Conservation (phyloP, 305 asterid genomes). For the Fraxinus greggii region DNA sequence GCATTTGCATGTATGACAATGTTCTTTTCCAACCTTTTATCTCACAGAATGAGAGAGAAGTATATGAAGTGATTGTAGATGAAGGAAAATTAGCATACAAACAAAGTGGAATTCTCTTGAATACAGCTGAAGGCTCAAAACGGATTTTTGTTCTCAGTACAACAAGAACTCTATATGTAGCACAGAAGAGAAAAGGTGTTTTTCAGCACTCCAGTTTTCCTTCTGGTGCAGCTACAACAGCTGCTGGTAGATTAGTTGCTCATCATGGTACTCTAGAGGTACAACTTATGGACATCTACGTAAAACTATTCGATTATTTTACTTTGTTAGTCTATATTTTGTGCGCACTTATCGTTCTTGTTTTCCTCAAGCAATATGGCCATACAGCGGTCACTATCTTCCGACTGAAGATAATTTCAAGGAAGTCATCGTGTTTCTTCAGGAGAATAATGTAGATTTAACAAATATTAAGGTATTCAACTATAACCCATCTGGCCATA, state of each 20-base stretch:
- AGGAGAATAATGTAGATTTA: constrained; percentile 47
- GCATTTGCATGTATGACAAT: neutral
- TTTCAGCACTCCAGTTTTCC: constrained; percentile 74
- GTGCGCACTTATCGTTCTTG: neutral
- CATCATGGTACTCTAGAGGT: constrained; percentile 58
- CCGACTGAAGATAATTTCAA: constrained; percentile 52
- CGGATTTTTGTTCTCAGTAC: constrained; percentile 79
- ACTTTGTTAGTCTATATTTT: neutral
- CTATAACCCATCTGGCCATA: neutral
- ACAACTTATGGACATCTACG: neutral
- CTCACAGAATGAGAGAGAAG: constrained; percentile 53
- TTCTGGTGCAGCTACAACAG: constrained; percentile 60
- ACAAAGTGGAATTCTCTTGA: constrained; percentile 40
- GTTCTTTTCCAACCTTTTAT: neutral
- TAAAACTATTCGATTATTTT: neutral
- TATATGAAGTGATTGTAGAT: constrained; percentile 52
- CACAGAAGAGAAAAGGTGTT: constrained; percentile 52
- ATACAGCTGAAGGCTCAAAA: constrained; percentile 50
- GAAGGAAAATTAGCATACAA: constrained; percentile 50
- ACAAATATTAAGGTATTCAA: constrained; percentile 39
- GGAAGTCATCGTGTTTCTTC: constrained; percentile 44
- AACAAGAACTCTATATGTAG: constrained; percentile 49
- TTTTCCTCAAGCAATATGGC: constrained; percentile 42
- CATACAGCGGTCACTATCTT: constrained; percentile 57
- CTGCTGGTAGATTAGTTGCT: constrained; percentile 70